Conservation (phyloP, 768 basidiomycete genomes). For the Naganishia onofrii region DNA sequence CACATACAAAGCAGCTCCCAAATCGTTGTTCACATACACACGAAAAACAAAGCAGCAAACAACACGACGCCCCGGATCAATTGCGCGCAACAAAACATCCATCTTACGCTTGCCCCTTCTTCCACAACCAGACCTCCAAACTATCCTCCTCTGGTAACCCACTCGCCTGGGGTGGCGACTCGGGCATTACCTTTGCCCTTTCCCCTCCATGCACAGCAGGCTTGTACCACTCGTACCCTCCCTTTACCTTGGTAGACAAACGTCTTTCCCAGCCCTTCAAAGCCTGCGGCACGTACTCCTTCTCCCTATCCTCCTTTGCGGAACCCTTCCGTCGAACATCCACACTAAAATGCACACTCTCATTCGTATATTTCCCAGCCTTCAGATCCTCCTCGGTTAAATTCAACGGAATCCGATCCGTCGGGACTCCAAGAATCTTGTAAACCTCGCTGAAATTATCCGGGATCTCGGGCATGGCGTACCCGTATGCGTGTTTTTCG, state of each 20-base stretch:
- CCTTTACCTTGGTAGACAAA: not conserved
- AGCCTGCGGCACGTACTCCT: slow-evolving; percentile 5
- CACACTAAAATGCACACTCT: slow-evolving; percentile 49
- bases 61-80: too few species aligned
- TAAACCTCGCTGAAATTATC: not conserved
- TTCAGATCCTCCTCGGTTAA: slow-evolving; percentile 56
- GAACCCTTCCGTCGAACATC: not conserved
- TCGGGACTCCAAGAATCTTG: slow-evolving; percentile 33
- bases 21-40: too few species aligned
- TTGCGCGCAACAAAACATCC: too few species aligned
- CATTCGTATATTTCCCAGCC: slow-evolving; percentile 55
- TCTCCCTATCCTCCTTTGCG: too few species aligned
- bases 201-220: not conserved
- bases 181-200: slow-evolving; percentile 5
- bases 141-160: slow-evolving; percentile 12
- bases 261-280: slow-evolving; percentile 21
- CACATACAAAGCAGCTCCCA: too few species aligned
- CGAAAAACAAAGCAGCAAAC: too few species aligned
- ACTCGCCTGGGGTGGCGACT: not conserved
- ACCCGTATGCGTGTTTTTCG: slow-evolving; percentile 1
- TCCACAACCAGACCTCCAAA: slow-evolving; percentile 15
- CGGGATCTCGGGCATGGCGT: slow-evolving; percentile 10
- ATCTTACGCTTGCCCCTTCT: not conserved
- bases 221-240: not conserved
- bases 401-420: slow-evolving; percentile 61